Percentiles rank a stretch among this genome's conserved stretches.
phyloP scores from a whole-genome alignment of 2,329 filamentous ascomycete species.

The Westerdykella ornata region DNA sequence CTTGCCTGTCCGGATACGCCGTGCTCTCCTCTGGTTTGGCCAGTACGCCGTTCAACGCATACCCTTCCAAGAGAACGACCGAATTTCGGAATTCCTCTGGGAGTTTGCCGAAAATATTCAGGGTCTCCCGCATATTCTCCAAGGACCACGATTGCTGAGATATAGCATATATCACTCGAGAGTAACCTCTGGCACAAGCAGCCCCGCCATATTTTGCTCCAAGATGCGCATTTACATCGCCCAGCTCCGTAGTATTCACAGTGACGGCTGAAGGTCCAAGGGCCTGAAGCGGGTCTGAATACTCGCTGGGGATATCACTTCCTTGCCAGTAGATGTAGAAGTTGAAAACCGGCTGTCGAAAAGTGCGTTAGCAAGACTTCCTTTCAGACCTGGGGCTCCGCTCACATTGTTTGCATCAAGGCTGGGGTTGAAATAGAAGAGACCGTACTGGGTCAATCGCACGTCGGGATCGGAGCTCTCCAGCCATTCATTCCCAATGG shows the following conservation, averaged over 20 bases:
- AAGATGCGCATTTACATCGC: slow-evolving; percentile 10
- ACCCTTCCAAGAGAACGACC: slow-evolving; percentile 16
- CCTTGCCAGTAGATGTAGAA: slow-evolving; percentile 17
- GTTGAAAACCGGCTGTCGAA: slow-evolving; percentile 8
- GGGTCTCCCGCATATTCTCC: slow-evolving; percentile 8
- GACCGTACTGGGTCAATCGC: slow-evolving; percentile 12
- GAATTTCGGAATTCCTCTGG: slow-evolving; percentile 8
- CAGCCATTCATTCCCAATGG: slow-evolving; percentile 13
- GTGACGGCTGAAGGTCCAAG: slow-evolving; percentile 10
- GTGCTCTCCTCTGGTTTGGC: slow-evolving; percentile 12
- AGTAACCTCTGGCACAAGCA: slow-evolving; percentile 13
- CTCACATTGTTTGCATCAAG: slow-evolving; percentile 12
- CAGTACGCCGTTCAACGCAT: slow-evolving; percentile 10
- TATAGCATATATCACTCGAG: slow-evolving; percentile 9
- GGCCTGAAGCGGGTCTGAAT: slow-evolving; percentile 13
- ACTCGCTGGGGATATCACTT: slow-evolving; percentile 9
- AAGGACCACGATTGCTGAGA: slow-evolving; percentile 7
- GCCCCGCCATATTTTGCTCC: slow-evolving; percentile 7
- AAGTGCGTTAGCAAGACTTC: neutral
- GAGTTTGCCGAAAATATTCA: slow-evolving; percentile 11
- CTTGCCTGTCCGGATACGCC: slow-evolving; percentile 15
- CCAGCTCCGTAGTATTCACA: slow-evolving; percentile 10
- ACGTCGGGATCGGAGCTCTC: slow-evolving; percentile 3
- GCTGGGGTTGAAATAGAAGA: slow-evolving; percentile 10
- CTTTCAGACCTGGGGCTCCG: neutral